These are phyloP conservation scores for Talaromyces verruculosus DNA, from an alignment of 2,329 filamentous ascomycete species.

Conservation along the genomic window DNA sequence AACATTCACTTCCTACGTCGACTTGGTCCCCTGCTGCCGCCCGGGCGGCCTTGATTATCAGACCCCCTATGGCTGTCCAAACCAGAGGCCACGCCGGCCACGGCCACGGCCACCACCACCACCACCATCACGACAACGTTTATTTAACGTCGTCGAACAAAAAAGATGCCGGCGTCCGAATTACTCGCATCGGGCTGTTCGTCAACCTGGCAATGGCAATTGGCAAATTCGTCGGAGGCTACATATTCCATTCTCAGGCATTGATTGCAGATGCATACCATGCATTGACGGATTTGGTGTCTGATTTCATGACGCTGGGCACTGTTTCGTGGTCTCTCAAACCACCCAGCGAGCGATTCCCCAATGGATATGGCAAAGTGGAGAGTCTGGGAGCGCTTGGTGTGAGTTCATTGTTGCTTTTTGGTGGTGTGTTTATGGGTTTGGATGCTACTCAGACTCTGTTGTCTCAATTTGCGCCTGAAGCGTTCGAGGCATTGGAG, in stretches of 20 bases:
- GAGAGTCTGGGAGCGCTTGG: conserved; percentile 92
- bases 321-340: conserved; percentile 93
- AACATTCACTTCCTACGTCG: not conserved
- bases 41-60: conserved; percentile 26
- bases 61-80: conserved; percentile 37
- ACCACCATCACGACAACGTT: conserved; percentile 79
- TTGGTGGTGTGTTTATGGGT: conserved; percentile 90
- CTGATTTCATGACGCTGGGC: conserved; percentile 87
- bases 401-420: conserved; percentile 85
- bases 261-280: conserved; percentile 94
- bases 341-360: conserved; percentile 78
- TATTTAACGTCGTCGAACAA: conserved; percentile 80
- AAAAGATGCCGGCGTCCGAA: conserved; percentile 88
- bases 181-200: conserved; percentile 82
- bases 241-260: conserved; percentile 90
- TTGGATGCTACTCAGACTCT: conserved; percentile 70
- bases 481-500: conserved; percentile 55
- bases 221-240: conserved; percentile 87
- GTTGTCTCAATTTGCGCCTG: conserved; percentile 70
- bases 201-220: conserved; percentile 94
- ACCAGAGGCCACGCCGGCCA: conserved; percentile 50
- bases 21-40: conserved; percentile 23
- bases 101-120: conserved; percentile 49
- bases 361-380: conserved; percentile 93
- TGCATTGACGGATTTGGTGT: conserved; percentile 90